Evolutionary conservation across 2,329 filamentous ascomycete genomes (phyloP).

Genomic region (Zymoseptoria tritici): DNA sequence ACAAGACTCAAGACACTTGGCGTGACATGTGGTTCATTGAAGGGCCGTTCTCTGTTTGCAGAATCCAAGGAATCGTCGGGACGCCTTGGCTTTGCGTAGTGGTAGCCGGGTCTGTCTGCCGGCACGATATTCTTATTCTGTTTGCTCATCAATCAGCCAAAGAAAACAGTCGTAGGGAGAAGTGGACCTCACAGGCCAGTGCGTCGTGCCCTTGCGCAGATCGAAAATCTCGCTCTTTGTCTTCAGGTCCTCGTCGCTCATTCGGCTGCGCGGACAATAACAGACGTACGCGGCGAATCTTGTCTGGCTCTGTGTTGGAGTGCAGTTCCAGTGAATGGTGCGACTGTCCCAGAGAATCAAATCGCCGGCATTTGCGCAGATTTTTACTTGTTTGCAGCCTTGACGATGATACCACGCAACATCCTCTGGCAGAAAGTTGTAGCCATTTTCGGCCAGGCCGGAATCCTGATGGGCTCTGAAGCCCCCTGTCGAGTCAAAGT

Average conservation of each 20-base stretch:
- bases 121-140: constrained; percentile 21
- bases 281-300: constrained; percentile 17
- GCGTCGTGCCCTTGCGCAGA: constrained; percentile 16
- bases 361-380: constrained; percentile 20
- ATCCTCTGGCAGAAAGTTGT: constrained; percentile 27
- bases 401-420: constrained; percentile 21
- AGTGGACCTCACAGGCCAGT: constrained; percentile 13
- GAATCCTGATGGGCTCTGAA: constrained; percentile 12
- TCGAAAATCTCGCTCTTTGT: constrained; percentile 16
- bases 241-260: constrained; percentile 10
- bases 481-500: constrained; percentile 34
- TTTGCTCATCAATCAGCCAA: background rate
- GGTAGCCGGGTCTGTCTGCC: constrained; percentile 9
- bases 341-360: constrained; percentile 29
- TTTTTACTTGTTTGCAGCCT: constrained; percentile 17
- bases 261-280: constrained; percentile 13
- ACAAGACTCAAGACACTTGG: constrained; percentile 12
- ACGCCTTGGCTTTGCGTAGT: constrained; percentile 12
- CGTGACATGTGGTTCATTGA: constrained; percentile 13
- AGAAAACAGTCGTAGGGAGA: background rate
- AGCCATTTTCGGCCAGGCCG: constrained; percentile 25
- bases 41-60: constrained; percentile 10
- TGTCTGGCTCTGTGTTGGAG: constrained; percentile 13
- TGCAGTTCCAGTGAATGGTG: constrained; percentile 39
- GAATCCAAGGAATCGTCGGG: constrained; percentile 13